Conservation (phyloP, 179 eudicot genomes). For the Beta macrorhiza region DNA sequence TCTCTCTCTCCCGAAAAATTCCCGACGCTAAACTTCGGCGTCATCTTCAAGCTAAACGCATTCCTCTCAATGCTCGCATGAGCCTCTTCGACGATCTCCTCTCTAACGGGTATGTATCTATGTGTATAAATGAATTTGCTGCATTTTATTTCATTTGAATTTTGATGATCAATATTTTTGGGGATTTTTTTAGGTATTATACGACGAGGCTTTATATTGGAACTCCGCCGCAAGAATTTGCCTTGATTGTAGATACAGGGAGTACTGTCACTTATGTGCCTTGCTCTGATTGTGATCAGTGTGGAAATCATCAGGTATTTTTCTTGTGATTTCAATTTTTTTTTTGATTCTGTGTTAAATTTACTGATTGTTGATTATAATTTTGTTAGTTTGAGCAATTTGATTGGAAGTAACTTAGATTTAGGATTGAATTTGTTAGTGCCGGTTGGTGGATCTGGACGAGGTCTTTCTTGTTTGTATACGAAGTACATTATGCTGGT, state of each 20-base stretch:
- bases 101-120: slow-evolving; percentile 52
- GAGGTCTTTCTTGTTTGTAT: neutral
- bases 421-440: neutral
- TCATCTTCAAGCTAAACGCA: slow-evolving; percentile 41
- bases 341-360: neutral
- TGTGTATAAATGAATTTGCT: neutral
- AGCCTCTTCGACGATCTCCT: slow-evolving; percentile 76
- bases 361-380: neutral
- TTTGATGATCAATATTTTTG: neutral
- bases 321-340: neutral
- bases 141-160: neutral
- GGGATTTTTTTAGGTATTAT: slow-evolving; percentile 53
- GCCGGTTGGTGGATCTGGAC: slow-evolving; percentile 19
- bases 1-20: slow-evolving; percentile 37
- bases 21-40: slow-evolving; percentile 38
- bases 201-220: slow-evolving; percentile 86
- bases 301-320: slow-evolving; percentile 87
- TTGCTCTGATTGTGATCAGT: slow-evolving; percentile 76
- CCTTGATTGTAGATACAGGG: slow-evolving; percentile 84
- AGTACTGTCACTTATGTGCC: slow-evolving; percentile 94
- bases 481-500: neutral
- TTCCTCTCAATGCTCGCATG: slow-evolving; percentile 60
- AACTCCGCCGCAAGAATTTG: slow-evolving; percentile 78
- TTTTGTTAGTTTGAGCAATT: neutral
- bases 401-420: neutral